Evolutionary conservation across 2,329 filamentous ascomycete species (phyloP), one percentile per base, ranked within the genome.

Genomic region (Leptodontidium sp.): DNA sequence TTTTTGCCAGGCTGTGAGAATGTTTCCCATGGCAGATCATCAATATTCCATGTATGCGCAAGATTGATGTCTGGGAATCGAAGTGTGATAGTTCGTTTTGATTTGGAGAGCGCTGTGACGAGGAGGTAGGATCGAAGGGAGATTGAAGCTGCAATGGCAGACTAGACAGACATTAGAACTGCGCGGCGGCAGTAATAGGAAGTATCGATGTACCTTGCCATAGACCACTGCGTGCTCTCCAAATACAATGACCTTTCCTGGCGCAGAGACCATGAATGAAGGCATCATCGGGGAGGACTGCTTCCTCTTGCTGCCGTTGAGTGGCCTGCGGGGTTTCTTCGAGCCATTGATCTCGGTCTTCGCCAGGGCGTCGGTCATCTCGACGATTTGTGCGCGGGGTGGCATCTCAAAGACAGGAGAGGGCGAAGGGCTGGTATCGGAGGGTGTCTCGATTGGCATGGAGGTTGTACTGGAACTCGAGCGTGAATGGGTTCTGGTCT

Each of bases 171-270:
- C 55, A 55, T 71, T 43, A 70, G 69, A 35, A 53, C 14, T 49
- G 61, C 52, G 59, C 45, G 45, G 35, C 8, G 32, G 24, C 35
- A 57, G 14, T 32, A 14, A 55, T 38, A 11, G 59, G n/a, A 17
- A 15, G 21, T 29, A 7, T 35, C 40, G 55, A 75, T 82, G 66
- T 82, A 93, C 92, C 88, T 98, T 98, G 78, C 94, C 94, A 78
- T 99, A 90, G 24, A 99, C 96, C n/a, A 98, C 96, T 2, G 96
- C 92, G 83, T 99, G 96, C 81, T 99, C 96, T 74, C 96, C 96
- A 82, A 95, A 98, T 64, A 98, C 93, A 79, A 99, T 99, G 78
- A 98, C 96, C 80, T 99, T 99, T 72, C 95, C 97, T 0, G 96
- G 96, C 2, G 97, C 95, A 17, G 96, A 98, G 67, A 98, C 94